phyloP scores from a whole-genome alignment of 306 rosid genomes.

The Quercus bicolor region DNA sequence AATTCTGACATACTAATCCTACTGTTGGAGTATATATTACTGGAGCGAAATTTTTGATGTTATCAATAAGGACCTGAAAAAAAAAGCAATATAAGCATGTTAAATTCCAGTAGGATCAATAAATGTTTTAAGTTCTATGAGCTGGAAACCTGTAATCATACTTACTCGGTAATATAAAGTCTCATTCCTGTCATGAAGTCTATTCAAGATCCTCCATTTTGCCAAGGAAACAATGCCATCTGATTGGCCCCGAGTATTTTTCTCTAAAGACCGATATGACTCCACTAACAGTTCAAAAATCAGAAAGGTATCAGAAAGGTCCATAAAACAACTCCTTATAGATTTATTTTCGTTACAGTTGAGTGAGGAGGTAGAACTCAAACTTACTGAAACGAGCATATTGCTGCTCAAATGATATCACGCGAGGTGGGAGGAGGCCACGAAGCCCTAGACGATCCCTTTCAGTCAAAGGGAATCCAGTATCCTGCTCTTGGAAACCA shows the following conservation, averaged over 20 bases:
- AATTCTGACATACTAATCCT: constrained; percentile 93
- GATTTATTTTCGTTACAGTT: not conserved
- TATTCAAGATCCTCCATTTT: constrained; percentile 96
- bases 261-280: constrained; percentile 90
- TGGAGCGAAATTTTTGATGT: constrained; percentile 91
- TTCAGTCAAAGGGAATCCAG: constrained; percentile 93
- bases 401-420: constrained; percentile 93
- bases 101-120: constrained; percentile 9
- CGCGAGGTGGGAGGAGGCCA: constrained; percentile 97
- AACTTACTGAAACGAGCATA: constrained; percentile 90
- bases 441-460: constrained; percentile 97
- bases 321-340: not conserved
- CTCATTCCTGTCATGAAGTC: constrained; percentile 96
- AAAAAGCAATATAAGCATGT: constrained; percentile 19
- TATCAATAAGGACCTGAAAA: constrained; percentile 85
- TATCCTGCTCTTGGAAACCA: constrained; percentile 61
- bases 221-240: constrained; percentile 67
- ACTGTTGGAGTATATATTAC: constrained; percentile 97
- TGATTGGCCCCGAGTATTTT: constrained; percentile 77
- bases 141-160: constrained; percentile 21
- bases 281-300: constrained; percentile 56
- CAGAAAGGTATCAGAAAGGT: not conserved
- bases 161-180: constrained; percentile 92
- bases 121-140: constrained; percentile 11
- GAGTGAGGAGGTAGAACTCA: constrained; percentile 5